Evolutionary conservation across 345 rosid genomes (phyloP), one percentile per base, ranked within the genome.

Genomic region (Gossypium longicalyx): DNA sequence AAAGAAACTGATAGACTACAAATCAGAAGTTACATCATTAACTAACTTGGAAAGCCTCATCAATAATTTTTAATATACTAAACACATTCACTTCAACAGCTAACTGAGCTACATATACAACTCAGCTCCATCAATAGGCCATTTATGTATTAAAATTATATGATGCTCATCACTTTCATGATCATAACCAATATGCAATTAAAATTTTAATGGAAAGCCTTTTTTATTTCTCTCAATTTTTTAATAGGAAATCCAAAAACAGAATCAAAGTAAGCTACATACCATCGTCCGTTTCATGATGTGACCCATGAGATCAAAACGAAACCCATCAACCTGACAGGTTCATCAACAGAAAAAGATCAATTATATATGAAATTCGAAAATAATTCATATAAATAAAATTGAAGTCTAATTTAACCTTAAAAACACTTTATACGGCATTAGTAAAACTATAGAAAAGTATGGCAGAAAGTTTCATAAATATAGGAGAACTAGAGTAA

Each of bases 221-320:
- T 16, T 7, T 27, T 25, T 1, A 27, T 66, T 62, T 43, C 75
- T 34, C 66, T 45, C 25, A 57, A 57, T 58, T 22, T 10, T 75
- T 44, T 2, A 38, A 27, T 16, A 27, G 44, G 16, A 57, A 65
- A 34, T 71, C 70, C 72, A 16, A 66, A 76, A 25, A 5, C 5
- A 12, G 45, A 63, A 49, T 68, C 3, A 43, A 57, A 72, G 76
- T 76, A 67, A 82, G 75, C 34, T 59, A 72, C 83, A 59, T 84
- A 94, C 98, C 97, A 92, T 92, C 62, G 98, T 86, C 60, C 72
- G 73, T 86, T 86, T 92, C 98, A 94, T 94, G 75, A 94, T 76
- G 83, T 94, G 98, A 69, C 98, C 98, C 98, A 94, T 94, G 64
- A 94, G 95, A 78, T 94, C 98, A 83, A 94, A 92, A 53, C 95